These are phyloP conservation scores for Apophysomyces variabilis DNA, from an alignment of 371 early-diverging fungal genomes.

Conservation along the genomic window DNA sequence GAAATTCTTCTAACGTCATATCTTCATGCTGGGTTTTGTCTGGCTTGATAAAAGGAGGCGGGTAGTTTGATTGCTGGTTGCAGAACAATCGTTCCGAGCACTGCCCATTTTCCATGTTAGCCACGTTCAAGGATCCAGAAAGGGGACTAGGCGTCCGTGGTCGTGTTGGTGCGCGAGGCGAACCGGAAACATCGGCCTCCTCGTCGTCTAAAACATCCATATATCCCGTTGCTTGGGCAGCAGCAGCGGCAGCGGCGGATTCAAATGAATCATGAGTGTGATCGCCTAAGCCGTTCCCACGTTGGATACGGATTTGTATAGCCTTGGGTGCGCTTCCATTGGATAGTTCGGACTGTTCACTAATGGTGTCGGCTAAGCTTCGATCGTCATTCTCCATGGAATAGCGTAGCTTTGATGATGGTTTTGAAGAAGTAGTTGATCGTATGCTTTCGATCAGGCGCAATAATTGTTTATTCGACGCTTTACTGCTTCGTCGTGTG, in stretches of 20 bases:
- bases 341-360: not conserved
- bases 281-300: not conserved
- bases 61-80: not conserved
- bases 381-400: not conserved
- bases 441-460: not conserved
- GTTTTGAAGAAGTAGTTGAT: conserved; percentile 33
- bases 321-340: not conserved
- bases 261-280: not conserved
- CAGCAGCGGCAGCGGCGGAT: not conserved
- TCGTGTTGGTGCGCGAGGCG: not conserved
- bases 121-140: not conserved
- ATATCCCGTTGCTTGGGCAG: conserved; percentile 1
- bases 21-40: not conserved
- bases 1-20: not conserved
- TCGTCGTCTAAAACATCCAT: not conserved
- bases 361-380: not conserved
- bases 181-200: not conserved
- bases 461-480: not conserved
- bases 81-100: not conserved
- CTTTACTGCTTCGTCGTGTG: conserved; percentile 8
- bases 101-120: not conserved
- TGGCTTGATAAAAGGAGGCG: not conserved
- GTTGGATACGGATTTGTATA: not conserved
- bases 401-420: not conserved
- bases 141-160: not conserved